Base-by-base conservation (phyloP, 2,329 filamentous ascomycete genomes). In the Sporothrix sp. region DNA sequence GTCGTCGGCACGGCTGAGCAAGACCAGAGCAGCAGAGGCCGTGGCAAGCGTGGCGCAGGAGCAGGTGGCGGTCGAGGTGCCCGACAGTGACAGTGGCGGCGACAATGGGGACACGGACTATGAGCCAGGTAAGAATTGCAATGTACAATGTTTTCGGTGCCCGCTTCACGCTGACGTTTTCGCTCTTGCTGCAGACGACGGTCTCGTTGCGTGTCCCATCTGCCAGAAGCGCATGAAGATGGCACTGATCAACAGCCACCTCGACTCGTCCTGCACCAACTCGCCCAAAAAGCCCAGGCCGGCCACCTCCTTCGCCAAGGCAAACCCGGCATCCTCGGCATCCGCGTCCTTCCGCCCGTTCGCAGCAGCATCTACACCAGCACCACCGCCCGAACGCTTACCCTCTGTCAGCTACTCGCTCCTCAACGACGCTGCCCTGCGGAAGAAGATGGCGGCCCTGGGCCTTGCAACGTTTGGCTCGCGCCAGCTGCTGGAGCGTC, bases 351-450 rank as follows among this genome's bases (percentile, higher is more conserved):
- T 38, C 2, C 50, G 45, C 13, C 50, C 52, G 2, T 51, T 56
- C n/a, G 48, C 46, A 2, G 11, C 50, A 5, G 37, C 23, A 1
- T 20, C 56, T 0, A 10, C 48, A 7, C 39, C 52, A 1, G 23
- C 9, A 3, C 47, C 49, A 52, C 59, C 66, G 30, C 70, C 71
- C 20, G 81, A 88, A 45, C 78, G 85, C 30, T 71, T 96, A 9
- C 85, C 93, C 0, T 80, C 86, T 9, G 73, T 96, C 16, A 93
- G 87, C 61, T 97, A 96, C 65, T 84, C 83, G 20, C 76, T 95
- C 63, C 68, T 95, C n/a, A 95, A 84, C 62, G 91, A 97, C 20
- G 70, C 67, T 1, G 77, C 78, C 2, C 71, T 98, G 48, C 79
- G 82, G 44, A 93, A 87, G 62, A 97, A 95, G 66, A 70, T 98